A percentile compares a stretch with the other conserved stretches of the same genome.
Conservation (phyloP, 768 basidiomycete species). For the Russula emetica region DNA sequence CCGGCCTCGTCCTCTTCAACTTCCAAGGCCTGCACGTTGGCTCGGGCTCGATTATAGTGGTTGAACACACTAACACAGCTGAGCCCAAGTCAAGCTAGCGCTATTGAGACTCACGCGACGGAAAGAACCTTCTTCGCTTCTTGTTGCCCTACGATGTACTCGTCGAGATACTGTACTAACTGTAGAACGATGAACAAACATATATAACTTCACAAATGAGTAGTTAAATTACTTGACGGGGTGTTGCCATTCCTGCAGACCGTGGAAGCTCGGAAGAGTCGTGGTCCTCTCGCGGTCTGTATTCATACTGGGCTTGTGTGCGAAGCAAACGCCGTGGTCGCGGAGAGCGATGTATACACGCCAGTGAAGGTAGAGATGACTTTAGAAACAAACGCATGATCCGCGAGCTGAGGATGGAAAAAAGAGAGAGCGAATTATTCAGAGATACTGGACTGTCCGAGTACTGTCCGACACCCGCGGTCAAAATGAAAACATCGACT, state of each 20-base stretch:
- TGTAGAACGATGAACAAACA: slow-evolving; percentile 33
- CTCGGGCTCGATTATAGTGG: slow-evolving; percentile 85
- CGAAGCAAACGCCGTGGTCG: slow-evolving; percentile 17
- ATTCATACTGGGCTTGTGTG: slow-evolving; percentile 28
- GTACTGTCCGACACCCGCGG: neutral
- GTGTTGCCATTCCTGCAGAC: slow-evolving; percentile 39
- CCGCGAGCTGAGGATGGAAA: neutral
- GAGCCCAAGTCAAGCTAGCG: slow-evolving; percentile 1
- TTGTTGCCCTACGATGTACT: slow-evolving; percentile 89
- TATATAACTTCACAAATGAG: neutral
- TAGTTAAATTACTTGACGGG: slow-evolving; percentile 41
- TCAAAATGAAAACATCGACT: neutral
- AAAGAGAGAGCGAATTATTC: neutral
- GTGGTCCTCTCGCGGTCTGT: slow-evolving; percentile 19
- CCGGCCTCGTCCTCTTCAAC: slow-evolving; percentile 34
- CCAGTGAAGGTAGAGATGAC: neutral
- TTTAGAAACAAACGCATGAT: slow-evolving; percentile 12
- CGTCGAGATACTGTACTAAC: slow-evolving; percentile 82
- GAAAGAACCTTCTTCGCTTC: slow-evolving; percentile 90
- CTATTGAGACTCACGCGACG: slow-evolving; percentile 70
- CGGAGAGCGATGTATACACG: neutral
- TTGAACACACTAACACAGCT: slow-evolving; percentile 70
- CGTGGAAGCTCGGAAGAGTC: slow-evolving; percentile 14
- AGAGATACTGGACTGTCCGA: neutral
- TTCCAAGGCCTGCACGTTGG: slow-evolving; percentile 54